Base-by-base conservation (phyloP, 139 green algal species). In the Tetratostichococcus sp. region DNA sequence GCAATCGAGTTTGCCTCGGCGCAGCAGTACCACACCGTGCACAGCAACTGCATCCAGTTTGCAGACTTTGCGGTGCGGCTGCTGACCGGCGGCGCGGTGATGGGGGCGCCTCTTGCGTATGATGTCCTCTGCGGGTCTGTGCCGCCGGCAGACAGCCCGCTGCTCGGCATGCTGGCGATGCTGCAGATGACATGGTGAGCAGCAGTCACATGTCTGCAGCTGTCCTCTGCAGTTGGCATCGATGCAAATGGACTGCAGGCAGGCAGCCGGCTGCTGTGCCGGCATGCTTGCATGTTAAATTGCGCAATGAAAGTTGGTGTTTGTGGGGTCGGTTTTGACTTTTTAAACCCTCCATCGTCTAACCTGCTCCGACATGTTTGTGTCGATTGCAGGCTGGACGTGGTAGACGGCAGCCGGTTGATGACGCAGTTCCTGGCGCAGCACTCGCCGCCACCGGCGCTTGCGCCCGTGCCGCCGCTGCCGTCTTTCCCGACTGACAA, bases 1-100 rank as follows among this genome's bases (percentile, higher is more conserved):
- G 32, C 70, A 6, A 34, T 82, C 17, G 22, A 59, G 1, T 79
- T 79, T 26, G 74, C 69, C 8, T 59, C 75, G 33, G 43, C 65
- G 23, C 73, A 69, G 30, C 35, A 70, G 25, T 84, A 84, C 79
- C 65, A 84, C 39, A 72, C 75, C 2, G 4, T 84, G 8, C 30
- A n/a, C 71, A 80, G 78, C 74, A 84, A 84, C 70, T 84, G 79
- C 75, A 80, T 84, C 67, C 75, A 80, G 35, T 78, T 78, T 28
- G 75, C 79, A 0, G 75, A 84, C 67, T 70, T 71, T 28, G 2
- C 75, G 22, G 71, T 75, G 17, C 75, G 79, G 26, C 28, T 78
- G 35, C 50, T 84, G 42, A 84, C 79, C 4, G 67, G 33, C 22
- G 75, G 67, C 3, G 30, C 16, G n/a, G 71, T 84, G 34, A 34